Percentiles rank a stretch among this genome's conserved stretches.
Conservation (phyloP, 495 filamentous ascomycete genomes). For the Podospora appendiculata region DNA sequence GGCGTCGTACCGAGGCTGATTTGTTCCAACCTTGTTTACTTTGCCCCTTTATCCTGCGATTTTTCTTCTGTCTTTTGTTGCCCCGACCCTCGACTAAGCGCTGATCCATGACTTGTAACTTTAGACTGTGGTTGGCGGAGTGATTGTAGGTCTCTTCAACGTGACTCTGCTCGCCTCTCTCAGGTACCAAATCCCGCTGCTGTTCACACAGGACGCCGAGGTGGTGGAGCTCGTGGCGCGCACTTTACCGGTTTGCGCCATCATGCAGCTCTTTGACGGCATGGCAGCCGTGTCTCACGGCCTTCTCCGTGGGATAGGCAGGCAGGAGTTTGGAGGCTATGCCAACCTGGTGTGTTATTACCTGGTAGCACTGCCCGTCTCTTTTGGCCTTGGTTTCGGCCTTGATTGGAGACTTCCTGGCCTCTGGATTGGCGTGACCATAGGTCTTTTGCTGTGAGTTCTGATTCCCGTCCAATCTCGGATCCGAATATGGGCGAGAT, state of each 20-base stretch:
- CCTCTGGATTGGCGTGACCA: constrained; percentile 73
- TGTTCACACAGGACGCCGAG: constrained; percentile 75
- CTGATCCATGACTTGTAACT: not conserved
- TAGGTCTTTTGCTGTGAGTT: constrained; percentile 54
- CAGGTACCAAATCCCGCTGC: constrained; percentile 59
- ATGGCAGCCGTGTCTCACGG: constrained; percentile 73
- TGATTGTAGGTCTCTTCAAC: constrained; percentile 70
- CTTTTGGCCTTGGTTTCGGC: constrained; percentile 65
- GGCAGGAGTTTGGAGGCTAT: constrained; percentile 83
- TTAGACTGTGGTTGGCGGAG: constrained; percentile 50
- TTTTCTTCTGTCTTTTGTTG: too few species aligned
- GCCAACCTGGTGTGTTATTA: constrained; percentile 83
- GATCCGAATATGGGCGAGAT: too few species aligned
- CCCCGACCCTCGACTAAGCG: too few species aligned
- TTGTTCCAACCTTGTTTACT: too few species aligned
- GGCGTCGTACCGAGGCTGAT: too few species aligned
- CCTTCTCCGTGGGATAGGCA: constrained; percentile 72
- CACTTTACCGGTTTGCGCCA: constrained; percentile 69
- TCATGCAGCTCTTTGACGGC: constrained; percentile 85
- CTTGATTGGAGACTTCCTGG: constrained; percentile 66
- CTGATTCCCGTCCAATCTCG: too few species aligned
- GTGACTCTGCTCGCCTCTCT: constrained; percentile 55
- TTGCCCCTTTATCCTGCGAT: too few species aligned
- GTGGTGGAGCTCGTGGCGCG: constrained; percentile 67
- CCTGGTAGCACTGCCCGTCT: constrained; percentile 73